Evolutionary conservation across 768 basidiomycete species (phyloP).

Genomic region (Lactarius sanguifluus): DNA sequence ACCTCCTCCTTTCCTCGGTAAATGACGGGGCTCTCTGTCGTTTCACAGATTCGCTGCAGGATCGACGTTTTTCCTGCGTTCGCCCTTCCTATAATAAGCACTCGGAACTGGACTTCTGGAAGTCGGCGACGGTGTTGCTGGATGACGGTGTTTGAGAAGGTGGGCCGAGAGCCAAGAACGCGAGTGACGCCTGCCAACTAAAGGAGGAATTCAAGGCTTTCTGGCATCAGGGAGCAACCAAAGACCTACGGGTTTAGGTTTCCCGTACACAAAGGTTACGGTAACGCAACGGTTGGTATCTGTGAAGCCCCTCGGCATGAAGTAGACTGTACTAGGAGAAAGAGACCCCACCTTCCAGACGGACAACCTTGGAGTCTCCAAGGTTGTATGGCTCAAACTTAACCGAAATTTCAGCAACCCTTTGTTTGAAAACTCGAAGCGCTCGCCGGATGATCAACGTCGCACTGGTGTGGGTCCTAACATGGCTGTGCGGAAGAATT

Average conservation of each 20-base stretch:
- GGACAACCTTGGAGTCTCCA: neutral
- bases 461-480: neutral
- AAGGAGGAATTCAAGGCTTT: neutral
- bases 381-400: neutral
- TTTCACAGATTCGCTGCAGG: no score
- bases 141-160: neutral
- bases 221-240: neutral
- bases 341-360: neutral
- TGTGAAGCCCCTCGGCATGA: neutral
- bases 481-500: neutral
- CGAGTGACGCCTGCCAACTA: neutral
- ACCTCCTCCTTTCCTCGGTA: no score
- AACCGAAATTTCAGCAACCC: neutral
- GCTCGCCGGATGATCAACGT: neutral
- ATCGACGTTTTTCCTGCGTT: no score
- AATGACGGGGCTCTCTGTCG: no score
- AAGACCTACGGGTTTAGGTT: neutral
- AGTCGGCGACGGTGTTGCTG: no score
- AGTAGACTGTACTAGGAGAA: neutral
- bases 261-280: neutral
- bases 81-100: no score
- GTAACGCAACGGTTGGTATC: neutral
- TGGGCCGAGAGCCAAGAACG: neutral
- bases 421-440: no score
- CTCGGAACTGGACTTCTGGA: no score